Evolutionary conservation across 1,284 basidiomycete species (phyloP).

Genomic region (Apiotrichum porosum): DNA sequence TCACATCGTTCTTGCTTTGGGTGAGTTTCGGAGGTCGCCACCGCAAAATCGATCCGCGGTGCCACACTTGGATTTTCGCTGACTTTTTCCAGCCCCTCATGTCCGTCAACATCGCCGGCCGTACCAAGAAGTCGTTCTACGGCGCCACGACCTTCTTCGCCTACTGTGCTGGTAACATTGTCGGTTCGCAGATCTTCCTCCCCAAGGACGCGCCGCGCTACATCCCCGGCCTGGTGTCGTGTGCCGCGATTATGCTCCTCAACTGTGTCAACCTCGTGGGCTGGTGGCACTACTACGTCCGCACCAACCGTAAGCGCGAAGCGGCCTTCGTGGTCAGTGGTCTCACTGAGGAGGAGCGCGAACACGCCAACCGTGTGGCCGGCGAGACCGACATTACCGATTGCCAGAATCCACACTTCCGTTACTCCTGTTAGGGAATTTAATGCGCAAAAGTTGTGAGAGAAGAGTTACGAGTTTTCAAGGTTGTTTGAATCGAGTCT

Average conservation of each 20-base stretch:
- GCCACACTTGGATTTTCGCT: too few relatives aligned
- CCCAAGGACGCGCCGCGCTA: constrained; percentile 26
- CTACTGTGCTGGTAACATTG: constrained; percentile 29
- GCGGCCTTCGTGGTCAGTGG: constrained; percentile 19
- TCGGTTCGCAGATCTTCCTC: constrained; percentile 29
- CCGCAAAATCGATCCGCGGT: too few relatives aligned
- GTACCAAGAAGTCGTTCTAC: constrained; percentile 33
- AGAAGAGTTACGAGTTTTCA: too few relatives aligned
- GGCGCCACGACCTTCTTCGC: constrained; percentile 16
- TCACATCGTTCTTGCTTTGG: constrained; percentile 28
- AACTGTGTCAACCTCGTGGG: constrained; percentile 16
- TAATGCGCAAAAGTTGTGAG: too few relatives aligned
- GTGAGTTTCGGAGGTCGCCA: too few relatives aligned
- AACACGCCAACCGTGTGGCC: constrained; percentile 21
- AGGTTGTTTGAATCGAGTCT: too few relatives aligned
- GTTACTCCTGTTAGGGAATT: constrained; percentile 1
- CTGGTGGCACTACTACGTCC: constrained; percentile 27
- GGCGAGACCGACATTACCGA: constrained; percentile 34
- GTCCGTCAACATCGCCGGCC: constrained; percentile 28
- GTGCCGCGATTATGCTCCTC: constrained; percentile 20
- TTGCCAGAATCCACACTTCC: constrained; percentile 11
- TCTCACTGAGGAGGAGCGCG: constrained; percentile 23
- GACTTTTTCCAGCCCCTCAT: constrained; percentile 31
- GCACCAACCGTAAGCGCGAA: constrained; percentile 23
- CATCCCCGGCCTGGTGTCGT: constrained; percentile 17